Evolutionary conservation across 2,329 filamentous ascomycete genomes (phyloP).

Genomic region (Trichoderma semiorbis): DNA sequence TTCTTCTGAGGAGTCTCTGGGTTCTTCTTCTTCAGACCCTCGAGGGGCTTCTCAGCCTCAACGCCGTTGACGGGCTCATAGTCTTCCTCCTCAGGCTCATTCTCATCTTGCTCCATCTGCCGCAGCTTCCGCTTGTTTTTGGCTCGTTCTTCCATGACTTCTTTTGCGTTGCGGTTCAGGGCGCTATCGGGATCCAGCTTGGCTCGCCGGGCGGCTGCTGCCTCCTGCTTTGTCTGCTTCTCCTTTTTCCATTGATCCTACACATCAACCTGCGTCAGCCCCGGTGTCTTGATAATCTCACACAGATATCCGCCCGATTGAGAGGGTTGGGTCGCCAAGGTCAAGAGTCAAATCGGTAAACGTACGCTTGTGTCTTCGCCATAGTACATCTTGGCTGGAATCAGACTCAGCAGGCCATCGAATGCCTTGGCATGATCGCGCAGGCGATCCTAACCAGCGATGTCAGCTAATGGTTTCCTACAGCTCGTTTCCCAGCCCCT

Average conservation of each 20-base stretch:
- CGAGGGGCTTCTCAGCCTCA: conserved; percentile 57
- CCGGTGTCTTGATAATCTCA: neutral
- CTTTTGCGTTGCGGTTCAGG: conserved; percentile 76
- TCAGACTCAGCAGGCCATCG: conserved; percentile 80
- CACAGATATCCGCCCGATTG: neutral
- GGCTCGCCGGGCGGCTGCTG: conserved; percentile 74
- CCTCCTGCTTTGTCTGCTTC: conserved; percentile 92
- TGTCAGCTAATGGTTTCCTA: conserved; percentile 18
- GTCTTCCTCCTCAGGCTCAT: conserved; percentile 40
- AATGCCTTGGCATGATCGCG: conserved; percentile 69
- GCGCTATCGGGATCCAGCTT: conserved; percentile 90
- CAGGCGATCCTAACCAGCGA: conserved; percentile 48
- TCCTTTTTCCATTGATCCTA: conserved; percentile 91
- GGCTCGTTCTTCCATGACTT: conserved; percentile 80
- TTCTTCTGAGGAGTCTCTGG: conserved; percentile 53
- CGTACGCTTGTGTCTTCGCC: conserved; percentile 79
- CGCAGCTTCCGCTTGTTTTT: conserved; percentile 77
- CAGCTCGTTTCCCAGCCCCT: neutral
- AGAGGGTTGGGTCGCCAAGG: neutral
- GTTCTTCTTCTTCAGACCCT: conserved; percentile 55
- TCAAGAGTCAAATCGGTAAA: conserved; percentile 28
- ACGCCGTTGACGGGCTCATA: conserved; percentile 50
- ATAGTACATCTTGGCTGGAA: conserved; percentile 88
- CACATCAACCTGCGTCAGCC: neutral
- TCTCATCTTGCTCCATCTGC: conserved; percentile 53